These are phyloP conservation scores for Ascosphaera apis DNA, from an alignment of 2,329 filamentous ascomycete species.

Conservation along the genomic window DNA sequence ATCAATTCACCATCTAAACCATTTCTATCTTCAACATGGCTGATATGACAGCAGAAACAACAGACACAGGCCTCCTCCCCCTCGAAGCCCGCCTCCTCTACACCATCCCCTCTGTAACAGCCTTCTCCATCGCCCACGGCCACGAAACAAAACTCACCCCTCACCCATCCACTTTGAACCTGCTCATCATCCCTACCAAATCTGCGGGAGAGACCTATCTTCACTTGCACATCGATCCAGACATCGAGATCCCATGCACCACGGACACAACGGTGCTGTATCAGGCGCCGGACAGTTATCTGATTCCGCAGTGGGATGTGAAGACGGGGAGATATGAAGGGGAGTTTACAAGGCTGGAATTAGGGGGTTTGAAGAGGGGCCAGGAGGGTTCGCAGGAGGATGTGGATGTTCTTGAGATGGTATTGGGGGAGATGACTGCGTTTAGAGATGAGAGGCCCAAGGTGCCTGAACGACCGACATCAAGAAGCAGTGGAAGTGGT, in stretches of 20 bases:
- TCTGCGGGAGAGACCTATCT: conserved; percentile 89
- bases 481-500: no score
- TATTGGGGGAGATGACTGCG: conserved; percentile 89
- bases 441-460: conserved; percentile 25
- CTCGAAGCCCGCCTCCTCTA: conserved; percentile 19
- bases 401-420: conserved; percentile 89
- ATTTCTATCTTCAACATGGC: neutral
- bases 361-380: conserved; percentile 17
- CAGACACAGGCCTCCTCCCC: neutral
- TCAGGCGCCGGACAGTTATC: conserved; percentile 74
- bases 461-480: neutral
- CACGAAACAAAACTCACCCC: conserved; percentile 62
- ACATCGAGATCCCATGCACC: conserved; percentile 78
- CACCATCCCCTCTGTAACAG: conserved; percentile 56
- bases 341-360: conserved; percentile 83
- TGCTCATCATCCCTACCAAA: conserved; percentile 87
- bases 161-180: conserved; percentile 70
- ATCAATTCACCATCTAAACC: neutral
- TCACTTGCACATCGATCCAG: conserved; percentile 79
- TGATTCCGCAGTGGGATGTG: conserved; percentile 88
- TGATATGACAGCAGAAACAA: neutral
- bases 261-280: conserved; percentile 96
- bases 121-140: conserved; percentile 78
- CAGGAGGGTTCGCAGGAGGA: conserved; percentile 59
- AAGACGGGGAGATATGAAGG: conserved; percentile 49